A percentile compares a stretch with the other conserved stretches of the same genome.
These are phyloP conservation scores for Paecilomyces formosus DNA, from an alignment of 2,329 filamentous ascomycete genomes.

Conservation along the genomic window DNA sequence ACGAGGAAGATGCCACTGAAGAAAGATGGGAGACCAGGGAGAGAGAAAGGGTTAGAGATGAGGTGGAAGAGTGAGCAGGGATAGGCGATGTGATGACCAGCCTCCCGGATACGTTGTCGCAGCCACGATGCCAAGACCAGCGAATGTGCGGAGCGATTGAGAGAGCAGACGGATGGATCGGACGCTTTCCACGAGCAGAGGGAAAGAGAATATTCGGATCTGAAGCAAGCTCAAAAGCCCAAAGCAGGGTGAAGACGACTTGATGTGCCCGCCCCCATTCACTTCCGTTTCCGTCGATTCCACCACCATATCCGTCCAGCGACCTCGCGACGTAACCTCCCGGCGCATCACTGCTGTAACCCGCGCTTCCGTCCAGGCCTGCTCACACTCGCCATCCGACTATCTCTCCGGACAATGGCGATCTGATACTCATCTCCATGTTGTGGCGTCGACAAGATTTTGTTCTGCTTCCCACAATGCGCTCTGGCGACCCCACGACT, in stretches of 20 bases:
- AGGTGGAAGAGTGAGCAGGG: neutral
- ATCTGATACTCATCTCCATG: neutral
- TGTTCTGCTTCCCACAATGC: neutral
- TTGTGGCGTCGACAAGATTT: neutral
- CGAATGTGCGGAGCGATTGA: neutral
- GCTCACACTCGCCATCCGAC: neutral
- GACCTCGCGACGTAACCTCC: neutral
- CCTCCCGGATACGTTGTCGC: constrained; percentile 1
- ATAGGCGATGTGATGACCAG: constrained; percentile 1
- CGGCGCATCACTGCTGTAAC: neutral
- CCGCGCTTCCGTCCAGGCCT: neutral
- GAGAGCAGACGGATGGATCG: neutral
- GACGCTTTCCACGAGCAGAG: neutral
- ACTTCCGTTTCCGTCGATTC: neutral
- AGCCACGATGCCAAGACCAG: constrained; percentile 7
- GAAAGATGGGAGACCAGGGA: neutral
- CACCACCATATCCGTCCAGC: neutral
- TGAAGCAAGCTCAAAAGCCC: neutral
- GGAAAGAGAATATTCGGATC: neutral
- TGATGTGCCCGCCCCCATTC: neutral
- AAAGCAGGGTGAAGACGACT: neutral
- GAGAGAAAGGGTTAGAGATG: constrained; percentile 7
- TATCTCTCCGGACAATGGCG: neutral
- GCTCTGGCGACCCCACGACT: too few relatives aligned
- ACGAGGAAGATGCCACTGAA: neutral